phyloP scores from a whole-genome alignment of 129 eudicot species.

The Helichrysum umbraculigerum region DNA sequence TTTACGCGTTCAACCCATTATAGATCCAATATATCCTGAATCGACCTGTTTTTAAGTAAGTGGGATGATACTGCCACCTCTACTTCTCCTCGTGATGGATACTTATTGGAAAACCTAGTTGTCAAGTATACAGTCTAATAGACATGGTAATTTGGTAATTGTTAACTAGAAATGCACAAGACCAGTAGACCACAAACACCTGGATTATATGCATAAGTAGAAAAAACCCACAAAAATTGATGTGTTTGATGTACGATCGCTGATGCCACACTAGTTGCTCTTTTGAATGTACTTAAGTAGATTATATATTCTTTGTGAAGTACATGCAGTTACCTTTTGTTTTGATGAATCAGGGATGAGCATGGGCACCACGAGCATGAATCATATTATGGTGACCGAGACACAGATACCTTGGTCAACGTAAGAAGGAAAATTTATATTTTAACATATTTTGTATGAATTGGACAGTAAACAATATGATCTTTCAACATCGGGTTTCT shows the following conservation, averaged over 20 bases:
- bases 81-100: constrained; percentile 12
- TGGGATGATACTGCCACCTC: not conserved
- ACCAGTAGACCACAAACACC: not conserved
- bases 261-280: no score
- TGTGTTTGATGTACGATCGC: no score
- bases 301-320: no score
- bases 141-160: constrained; percentile 9
- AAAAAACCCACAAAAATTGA: not conserved
- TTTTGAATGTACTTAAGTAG: no score
- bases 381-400: constrained; percentile 95
- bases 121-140: constrained; percentile 12
- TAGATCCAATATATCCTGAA: not conserved
- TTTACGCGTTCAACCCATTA: not conserved
- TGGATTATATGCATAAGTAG: not conserved
- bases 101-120: constrained; percentile 4
- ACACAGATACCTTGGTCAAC: constrained; percentile 76
- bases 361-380: constrained; percentile 95
- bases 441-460: not conserved
- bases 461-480: constrained; percentile 13
- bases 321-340: not conserved
- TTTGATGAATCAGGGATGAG: constrained; percentile 56
- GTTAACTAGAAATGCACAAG: not conserved
- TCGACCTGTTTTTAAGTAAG: not conserved
- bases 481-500: constrained; percentile 6
- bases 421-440: constrained; percentile 41